A percentile compares a stretch with the other conserved stretches of the same genome.
Conservation (phyloP, 2,329 filamentous ascomycete species). For the Lasiodiplodia sp. region DNA sequence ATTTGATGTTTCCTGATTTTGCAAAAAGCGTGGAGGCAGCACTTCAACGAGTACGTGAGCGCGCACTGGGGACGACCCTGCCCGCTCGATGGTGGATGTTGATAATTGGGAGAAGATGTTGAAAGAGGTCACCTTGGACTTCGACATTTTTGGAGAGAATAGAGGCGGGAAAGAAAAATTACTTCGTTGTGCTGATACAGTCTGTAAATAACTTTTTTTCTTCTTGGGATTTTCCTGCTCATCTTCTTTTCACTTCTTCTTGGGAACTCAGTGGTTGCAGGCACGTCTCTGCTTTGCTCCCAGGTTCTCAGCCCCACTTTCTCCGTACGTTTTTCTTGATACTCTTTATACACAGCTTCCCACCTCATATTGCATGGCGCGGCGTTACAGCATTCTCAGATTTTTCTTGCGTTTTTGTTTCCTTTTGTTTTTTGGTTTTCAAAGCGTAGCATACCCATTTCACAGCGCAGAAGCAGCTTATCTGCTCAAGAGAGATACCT, state of each 20-base stretch:
- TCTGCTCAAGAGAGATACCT: not conserved
- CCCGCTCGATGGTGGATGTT: constrained; percentile 9
- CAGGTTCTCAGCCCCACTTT: not conserved
- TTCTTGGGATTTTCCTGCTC: not conserved
- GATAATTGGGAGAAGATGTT: constrained; percentile 6
- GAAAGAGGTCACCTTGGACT: not conserved
- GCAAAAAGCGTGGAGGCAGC: constrained; percentile 19
- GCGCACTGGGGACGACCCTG: not conserved
- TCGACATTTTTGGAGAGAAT: not conserved
- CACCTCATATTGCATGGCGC: constrained; percentile 5
- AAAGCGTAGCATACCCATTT: constrained; percentile 4
- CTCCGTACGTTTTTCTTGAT: constrained; percentile 1
- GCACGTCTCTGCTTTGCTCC: not conserved
- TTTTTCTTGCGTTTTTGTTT: not conserved
- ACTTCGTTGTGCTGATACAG: constrained; percentile 9
- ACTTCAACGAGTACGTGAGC: constrained; percentile 23
- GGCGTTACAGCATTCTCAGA: not conserved
- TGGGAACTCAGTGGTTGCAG: not conserved
- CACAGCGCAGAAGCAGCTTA: not conserved
- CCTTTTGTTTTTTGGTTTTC: not conserved
- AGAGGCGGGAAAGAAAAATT: not conserved
- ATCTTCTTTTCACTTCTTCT: constrained; percentile 9
- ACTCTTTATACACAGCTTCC: not conserved
- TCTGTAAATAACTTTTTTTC: constrained; percentile 16
- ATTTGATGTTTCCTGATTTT: constrained; percentile 26